Percentiles rank a stretch among this genome's conserved stretches.
These are phyloP conservation scores for Nepenthes alata DNA, from an alignment of 179 eudicot species.

Conservation along the genomic window DNA sequence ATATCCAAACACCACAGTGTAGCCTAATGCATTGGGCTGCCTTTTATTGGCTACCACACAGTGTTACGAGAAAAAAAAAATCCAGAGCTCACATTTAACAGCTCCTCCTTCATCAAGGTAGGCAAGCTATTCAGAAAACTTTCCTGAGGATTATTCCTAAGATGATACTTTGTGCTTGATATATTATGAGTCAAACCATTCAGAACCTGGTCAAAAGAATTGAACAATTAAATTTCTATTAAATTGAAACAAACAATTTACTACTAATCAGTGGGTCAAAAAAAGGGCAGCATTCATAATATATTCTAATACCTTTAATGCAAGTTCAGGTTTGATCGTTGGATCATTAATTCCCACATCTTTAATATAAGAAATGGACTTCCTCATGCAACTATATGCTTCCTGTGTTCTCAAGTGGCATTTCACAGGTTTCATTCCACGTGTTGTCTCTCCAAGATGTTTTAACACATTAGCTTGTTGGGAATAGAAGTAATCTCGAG, in stretches of 20 bases:
- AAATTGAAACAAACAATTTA: neutral
- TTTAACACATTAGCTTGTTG: conserved; percentile 83
- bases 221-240: conserved; percentile 6
- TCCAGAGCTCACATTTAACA: conserved; percentile 53
- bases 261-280: neutral
- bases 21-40: too few species aligned
- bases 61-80: neutral
- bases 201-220: conserved; percentile 40
- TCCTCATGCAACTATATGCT: conserved; percentile 55
- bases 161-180: conserved; percentile 62
- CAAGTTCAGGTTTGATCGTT: conserved; percentile 60
- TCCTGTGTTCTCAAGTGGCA: conserved; percentile 40
- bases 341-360: conserved; percentile 46
- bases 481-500: conserved; percentile 89
- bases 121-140: conserved; percentile 86
- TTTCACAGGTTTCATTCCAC: conserved; percentile 36
- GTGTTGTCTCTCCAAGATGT: conserved; percentile 45
- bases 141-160: conserved; percentile 60
- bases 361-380: conserved; percentile 41
- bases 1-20: too few species aligned
- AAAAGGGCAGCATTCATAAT: neutral
- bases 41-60: neutral
- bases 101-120: conserved; percentile 44
- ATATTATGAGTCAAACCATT: conserved; percentile 61
- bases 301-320: conserved; percentile 47